Base-by-base conservation (phyloP, 2,329 filamentous ascomycete species). In the Calonectria henricotiae region DNA sequence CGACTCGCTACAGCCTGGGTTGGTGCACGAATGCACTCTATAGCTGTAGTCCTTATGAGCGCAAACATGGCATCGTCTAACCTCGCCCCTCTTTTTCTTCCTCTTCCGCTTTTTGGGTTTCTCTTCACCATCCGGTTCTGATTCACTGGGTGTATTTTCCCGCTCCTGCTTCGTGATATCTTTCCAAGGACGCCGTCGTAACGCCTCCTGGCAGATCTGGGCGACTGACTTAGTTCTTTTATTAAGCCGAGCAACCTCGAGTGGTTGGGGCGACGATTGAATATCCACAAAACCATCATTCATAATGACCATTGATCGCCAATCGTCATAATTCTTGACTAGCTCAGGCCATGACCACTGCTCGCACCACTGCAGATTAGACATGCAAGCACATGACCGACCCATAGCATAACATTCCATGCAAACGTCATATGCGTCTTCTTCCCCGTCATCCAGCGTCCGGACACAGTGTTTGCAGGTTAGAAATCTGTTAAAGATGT, bases 381-480 rank as follows among this genome's bases (percentile, higher is more conserved):
- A 97, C 62, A 97, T 89, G 78, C 96, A 99, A 3, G 89, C 90
- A 80, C 96, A 99, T 54, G 95, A 98, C 62, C 96, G 90, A 25
- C 96, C 96, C 93, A 98, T 97, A n/a, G 91, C 93, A 79, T 97
- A 99, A 79, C 96, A 99, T 76, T 99, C 96, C 93, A 99, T 95
- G 79, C 96, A 99, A 25, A 99, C 88, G 80, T 99, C 96, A 80
- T 98, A 99, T 0, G 94, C 94, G 78, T 98, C 94, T 66, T 94
- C 92, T 17, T 88, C 90, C 37, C 91, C 93, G 69, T 89, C 88
- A 12, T 89, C 85, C 23, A 94, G 86, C 60, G 87, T 85, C 41
- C 92, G 88, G 54, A 94, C 89, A 80, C 96, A 99, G 64, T 91
- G 89, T 69, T 94, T 94, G 85, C 96, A 99, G 4, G 95, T 98